phyloP scores from a whole-genome alignment of 495 filamentous ascomycete genomes.

The Penicillium daleae region DNA sequence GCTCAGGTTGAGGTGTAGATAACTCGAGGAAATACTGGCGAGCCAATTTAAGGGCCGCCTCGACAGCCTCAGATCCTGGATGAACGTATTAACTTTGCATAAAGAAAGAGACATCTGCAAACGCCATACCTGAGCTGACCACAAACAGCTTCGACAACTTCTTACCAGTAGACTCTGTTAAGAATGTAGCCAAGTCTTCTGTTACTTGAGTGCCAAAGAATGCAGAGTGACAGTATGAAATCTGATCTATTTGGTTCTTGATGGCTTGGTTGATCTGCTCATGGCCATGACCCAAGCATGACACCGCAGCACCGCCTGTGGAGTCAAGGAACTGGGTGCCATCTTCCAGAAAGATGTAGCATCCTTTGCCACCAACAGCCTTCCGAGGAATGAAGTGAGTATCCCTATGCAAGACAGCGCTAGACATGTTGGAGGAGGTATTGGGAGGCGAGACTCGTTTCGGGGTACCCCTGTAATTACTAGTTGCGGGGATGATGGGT shows the following conservation, averaged over 20 bases:
- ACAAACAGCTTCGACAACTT: conserved; percentile 51
- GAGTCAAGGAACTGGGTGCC: conserved; percentile 68
- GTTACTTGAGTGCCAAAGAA: conserved; percentile 53
- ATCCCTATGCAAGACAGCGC: conserved; percentile 49
- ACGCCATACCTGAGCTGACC: conserved; percentile 59
- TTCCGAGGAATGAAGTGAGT: conserved; percentile 45
- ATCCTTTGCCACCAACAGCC: conserved; percentile 48
- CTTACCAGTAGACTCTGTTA: conserved; percentile 51
- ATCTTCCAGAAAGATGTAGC: conserved; percentile 56
- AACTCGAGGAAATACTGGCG: conserved; percentile 65
- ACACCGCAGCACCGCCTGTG: conserved; percentile 55
- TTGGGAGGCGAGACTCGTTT: too few species aligned
- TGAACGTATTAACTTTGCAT: neutral
- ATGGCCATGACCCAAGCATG: conserved; percentile 55
- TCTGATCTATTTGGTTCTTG: conserved; percentile 49
- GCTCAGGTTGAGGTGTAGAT: conserved; percentile 47
- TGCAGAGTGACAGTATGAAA: conserved; percentile 58
- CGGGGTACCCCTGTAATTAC: too few species aligned
- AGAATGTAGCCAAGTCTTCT: conserved; percentile 47
- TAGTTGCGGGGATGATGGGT: neutral
- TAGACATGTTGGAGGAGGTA: conserved; percentile 17
- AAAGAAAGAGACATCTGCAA: neutral
- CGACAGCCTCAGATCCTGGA: conserved; percentile 71
- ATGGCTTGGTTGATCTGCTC: conserved; percentile 50
- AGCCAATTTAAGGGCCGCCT: conserved; percentile 67